Percentiles rank a stretch among this genome's conserved stretches.
These are phyloP conservation scores for Tranzscheliella williamsii DNA, from an alignment of 1,284 basidiomycete genomes.

Conservation along the genomic window DNA sequence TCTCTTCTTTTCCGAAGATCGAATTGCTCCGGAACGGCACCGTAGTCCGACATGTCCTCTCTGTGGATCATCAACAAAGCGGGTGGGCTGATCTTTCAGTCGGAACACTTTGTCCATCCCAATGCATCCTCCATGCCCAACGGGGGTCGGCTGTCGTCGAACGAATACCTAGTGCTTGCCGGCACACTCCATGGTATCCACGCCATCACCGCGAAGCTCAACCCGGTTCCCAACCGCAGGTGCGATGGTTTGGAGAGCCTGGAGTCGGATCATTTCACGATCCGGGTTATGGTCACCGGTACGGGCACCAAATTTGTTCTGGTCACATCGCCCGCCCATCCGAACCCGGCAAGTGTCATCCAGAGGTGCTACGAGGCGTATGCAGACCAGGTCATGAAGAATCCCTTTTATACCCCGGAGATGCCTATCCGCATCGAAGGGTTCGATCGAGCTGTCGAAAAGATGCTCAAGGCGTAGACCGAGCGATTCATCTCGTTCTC, in stretches of 20 bases:
- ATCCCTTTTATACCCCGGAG: constrained; percentile 96
- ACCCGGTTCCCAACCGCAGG: constrained; percentile 67
- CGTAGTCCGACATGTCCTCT: constrained; percentile 59
- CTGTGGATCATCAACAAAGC: constrained; percentile 99
- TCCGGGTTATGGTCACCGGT: constrained; percentile 83
- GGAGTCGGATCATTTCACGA: constrained; percentile 89
- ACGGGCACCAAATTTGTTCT: constrained; percentile 98
- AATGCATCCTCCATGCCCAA: constrained; percentile 27
- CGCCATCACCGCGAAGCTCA: constrained; percentile 90
- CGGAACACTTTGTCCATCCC: constrained; percentile 68
- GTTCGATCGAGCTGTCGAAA: constrained; percentile 71
- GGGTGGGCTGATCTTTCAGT: constrained; percentile 91
- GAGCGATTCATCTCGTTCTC: too few species aligned
- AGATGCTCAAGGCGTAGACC: constrained; percentile 29
- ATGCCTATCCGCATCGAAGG: constrained; percentile 94
- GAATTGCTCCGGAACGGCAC: too few species aligned
- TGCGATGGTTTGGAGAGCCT: constrained; percentile 86
- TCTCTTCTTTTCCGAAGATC: too few species aligned
- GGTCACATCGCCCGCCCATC: constrained; percentile 77
- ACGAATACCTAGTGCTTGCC: constrained; percentile 94
- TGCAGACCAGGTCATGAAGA: constrained; percentile 95
- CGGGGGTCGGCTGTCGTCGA: constrained; percentile 70
- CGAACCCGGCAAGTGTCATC: constrained; percentile 63
- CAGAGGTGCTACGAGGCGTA: constrained; percentile 87
- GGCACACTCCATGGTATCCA: constrained; percentile 97